Evolutionary conservation across 176 grass and related monocot genomes (phyloP), one percentile per base, ranked within the genome.

Genomic region (Cenchrus purpureus): DNA sequence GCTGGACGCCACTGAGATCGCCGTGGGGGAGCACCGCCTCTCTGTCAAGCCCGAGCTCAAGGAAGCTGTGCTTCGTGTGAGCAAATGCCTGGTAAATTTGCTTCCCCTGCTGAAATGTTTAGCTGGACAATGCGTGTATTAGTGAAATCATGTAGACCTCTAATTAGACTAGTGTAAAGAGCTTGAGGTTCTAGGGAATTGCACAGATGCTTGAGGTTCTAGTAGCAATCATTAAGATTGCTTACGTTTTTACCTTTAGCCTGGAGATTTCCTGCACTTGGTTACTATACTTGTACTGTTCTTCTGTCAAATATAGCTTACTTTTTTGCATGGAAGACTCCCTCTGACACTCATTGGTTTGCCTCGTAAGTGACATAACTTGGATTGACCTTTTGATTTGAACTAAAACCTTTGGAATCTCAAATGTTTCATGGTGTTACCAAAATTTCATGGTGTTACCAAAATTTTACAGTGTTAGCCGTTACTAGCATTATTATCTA

Each of bases 51-150:
- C 83, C 3, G 83, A 92, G 72, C 75, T 93, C 60, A 98, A 91
- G 89, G 85, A 90, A 25, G 76, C 82, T 4, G 87, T 93, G 34
- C 91, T 98, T 65, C 87, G 62, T 79, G 72, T 80, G 5, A 92
- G 95, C 91, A 85, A 92, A 54, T 92, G 84, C 74, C 69, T 91
- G 89, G 95, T 97, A 94, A 61, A 76, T 84, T 84, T 66, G 65
- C 69, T 88, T 56, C 22, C 68, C 73, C 44, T 50, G 44, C 52
- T 14, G 45, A 51, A 15, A 12, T 43, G 22, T 71, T 45, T 79
- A 63, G 3, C 32, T 71, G 56, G 7, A 14, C 40, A 71, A 51
- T 54, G 28, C 8, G 68, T 68, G 1, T 59, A 64, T 14, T 22
- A 52, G 44, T 46, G 31, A 53, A 84, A 88, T 66, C 28, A 8